phyloP scores from a whole-genome alignment of 768 basidiomycete species.

The Exidia glandulosa region DNA sequence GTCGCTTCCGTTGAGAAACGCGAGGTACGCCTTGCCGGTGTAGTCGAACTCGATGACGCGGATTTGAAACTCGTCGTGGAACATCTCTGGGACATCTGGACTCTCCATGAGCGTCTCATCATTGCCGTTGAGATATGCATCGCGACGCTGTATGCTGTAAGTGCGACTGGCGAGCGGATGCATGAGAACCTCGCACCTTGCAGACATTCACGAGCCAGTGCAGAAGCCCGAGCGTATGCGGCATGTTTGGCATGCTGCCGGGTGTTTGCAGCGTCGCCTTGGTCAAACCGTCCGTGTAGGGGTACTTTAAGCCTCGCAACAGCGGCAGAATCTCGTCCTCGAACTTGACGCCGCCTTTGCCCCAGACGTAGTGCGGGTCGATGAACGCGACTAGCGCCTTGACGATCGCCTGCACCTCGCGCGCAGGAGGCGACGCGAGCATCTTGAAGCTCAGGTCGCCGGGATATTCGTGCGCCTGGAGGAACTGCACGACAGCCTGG shows the following conservation, averaged over 20 bases:
- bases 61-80: constrained; percentile 64
- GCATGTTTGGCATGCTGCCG: constrained; percentile 90
- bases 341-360: constrained; percentile 38
- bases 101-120: constrained; percentile 60
- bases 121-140: constrained; percentile 42
- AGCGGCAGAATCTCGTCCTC: constrained; percentile 79
- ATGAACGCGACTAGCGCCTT: constrained; percentile 60
- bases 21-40: constrained; percentile 51
- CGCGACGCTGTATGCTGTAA: not conserved
- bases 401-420: constrained; percentile 81
- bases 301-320: constrained; percentile 70
- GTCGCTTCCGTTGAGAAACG: constrained; percentile 59
- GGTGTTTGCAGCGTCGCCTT: constrained; percentile 82
- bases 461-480: constrained; percentile 54
- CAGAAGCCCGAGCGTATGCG: constrained; percentile 70
- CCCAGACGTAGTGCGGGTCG: constrained; percentile 56
- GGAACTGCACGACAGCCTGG: constrained; percentile 63
- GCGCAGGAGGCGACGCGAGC: constrained; percentile 67
- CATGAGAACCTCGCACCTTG: constrained; percentile 38
- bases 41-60: constrained; percentile 70
- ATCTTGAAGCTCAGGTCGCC: constrained; percentile 45
- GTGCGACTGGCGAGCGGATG: not conserved
- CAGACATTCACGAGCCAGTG: constrained; percentile 88
- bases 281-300: constrained; percentile 66
- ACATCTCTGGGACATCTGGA: constrained; percentile 55